Evolutionary conservation across 345 rosid species (phyloP), one percentile per base, ranked within the genome.

Genomic region (Bretschneidera sinensis): DNA sequence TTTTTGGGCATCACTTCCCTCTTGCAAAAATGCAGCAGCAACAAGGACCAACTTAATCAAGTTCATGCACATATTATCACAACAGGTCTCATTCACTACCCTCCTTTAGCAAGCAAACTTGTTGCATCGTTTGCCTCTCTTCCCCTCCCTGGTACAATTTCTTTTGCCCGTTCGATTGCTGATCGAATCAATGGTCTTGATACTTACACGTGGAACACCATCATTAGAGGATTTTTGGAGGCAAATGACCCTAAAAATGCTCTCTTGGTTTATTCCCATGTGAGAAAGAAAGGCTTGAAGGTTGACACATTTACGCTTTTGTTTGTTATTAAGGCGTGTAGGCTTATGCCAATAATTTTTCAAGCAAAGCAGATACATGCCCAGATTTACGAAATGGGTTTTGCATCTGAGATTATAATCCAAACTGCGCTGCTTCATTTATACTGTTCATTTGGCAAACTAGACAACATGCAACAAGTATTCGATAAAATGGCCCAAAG

Each of bases 291-390:
- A 21, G 71, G 76, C 17, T 58, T 69, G 62, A 19, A 34, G 48
- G 71, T 68, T 11, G 75, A 72, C 59, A 54, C 66, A 51, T 66
- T 54, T 50, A 77, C 75, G 0, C 57, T 79, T 48, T 51, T 72
- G 55, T 62, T 59, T 48, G 80, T 62, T 62, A 61, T 76, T 28
- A 79, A 77, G 76, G 75, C 80, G 22, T 74, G 82, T 28, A 56
- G 60, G 43, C 62, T 66, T 39, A 50, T 77, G 28, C 62, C 66
- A 50, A 55, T 34, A 5, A 55, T 73, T 48, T 22, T 53, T 20
- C 20, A 28, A 10, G 78, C 75, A 39, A 66, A 68, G 49, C 71
- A 64, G 66, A 52, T 82, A 7, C 80, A 82, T 68, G 66, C 76
- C 35, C 68, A 70, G 39, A 61, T 66, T 65, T 43, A 59, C 54